phyloP scores from a whole-genome alignment of 352 stramenopile species.

The Peronospora tabacina region DNA sequence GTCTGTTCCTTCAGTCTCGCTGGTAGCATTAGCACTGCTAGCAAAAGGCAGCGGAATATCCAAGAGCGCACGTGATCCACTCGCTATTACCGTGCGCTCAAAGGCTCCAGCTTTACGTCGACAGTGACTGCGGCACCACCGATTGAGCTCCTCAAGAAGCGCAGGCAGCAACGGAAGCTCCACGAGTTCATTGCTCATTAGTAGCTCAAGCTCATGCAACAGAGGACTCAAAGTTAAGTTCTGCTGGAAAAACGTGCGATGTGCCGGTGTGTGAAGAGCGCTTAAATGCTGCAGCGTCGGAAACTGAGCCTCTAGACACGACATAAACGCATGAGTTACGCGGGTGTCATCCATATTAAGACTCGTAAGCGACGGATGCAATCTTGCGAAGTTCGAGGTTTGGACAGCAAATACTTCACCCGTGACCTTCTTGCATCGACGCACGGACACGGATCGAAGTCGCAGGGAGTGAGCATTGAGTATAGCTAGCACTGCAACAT shows the following conservation, averaged over 20 bases:
- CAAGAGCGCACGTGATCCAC: constrained; percentile 31
- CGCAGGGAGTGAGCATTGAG: constrained; percentile 77
- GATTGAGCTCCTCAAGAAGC: constrained; percentile 47
- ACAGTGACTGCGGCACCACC: constrained; percentile 13
- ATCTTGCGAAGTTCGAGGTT: constrained; percentile 28
- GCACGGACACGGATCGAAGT: constrained; percentile 54
- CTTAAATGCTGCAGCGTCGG: constrained; percentile 52
- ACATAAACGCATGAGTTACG: constrained; percentile 38
- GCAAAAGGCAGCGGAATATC: constrained; percentile 44
- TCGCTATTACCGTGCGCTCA: constrained; percentile 36
- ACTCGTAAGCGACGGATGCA: constrained; percentile 44
- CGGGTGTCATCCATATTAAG: constrained; percentile 69
- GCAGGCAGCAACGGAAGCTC: constrained; percentile 49
- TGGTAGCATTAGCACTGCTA: background rate
- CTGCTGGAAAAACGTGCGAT: constrained; percentile 49
- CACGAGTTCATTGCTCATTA: constrained; percentile 53
- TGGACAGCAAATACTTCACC: constrained; percentile 38
- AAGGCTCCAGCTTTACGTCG: constrained; percentile 28
- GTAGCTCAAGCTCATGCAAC: constrained; percentile 40
- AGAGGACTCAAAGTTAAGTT: constrained; percentile 20
- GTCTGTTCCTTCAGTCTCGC: constrained; percentile 6
- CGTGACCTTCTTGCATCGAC: constrained; percentile 70
- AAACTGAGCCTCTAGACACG: constrained; percentile 46
- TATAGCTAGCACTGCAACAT: constrained; percentile 70
- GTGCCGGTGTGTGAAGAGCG: constrained; percentile 64